Base-by-base conservation (phyloP, 176 grass and related monocot genomes). In the Miscanthus lutarioriparius region DNA sequence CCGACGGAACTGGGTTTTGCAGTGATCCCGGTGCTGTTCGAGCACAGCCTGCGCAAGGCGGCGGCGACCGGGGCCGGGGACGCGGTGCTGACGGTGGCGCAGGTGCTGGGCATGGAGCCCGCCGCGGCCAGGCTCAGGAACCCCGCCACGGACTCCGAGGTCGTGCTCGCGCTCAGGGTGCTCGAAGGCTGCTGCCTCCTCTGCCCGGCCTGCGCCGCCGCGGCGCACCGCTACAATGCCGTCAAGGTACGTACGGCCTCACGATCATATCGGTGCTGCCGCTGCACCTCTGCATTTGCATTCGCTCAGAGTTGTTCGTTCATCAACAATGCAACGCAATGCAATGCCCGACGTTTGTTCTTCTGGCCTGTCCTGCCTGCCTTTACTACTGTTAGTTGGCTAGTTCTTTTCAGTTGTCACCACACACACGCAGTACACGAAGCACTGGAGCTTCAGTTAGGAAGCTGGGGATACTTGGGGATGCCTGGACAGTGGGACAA, bases 141-240 rank as follows among this genome's bases (percentile, higher is more conserved):
- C 87, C 87, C 87, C 40, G 85, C 87, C 48, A 79, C 91, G 7
- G 80, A 90, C 72, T 90, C 88, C 23, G 88, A 90, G 83, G 54
- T 88, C 20, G 77, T 45, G 79, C 91, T 93, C 26, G 88, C 91
- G 61, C 73, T 93, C 59, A 85, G 91, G 83, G 91, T 87, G 37
- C 80, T 90, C 35, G 78, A 93, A 69, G 91, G 84, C 2, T 93
- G 84, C 70, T 93, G 91, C 84, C 88, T 90, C 30, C 88, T 93
- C 69, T 87, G 66, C 84, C 80, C 41, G n/a, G 72, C 70, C 70
- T 93, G 88, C 43, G 77, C 81, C 51, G 85, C 82, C 17, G 41
- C 72, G 5, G 91, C 85, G 39, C 88, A 93, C 30, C 88, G 87
- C 7, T 68, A 90, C 76, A 33, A 87, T 65, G 84, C 91, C n/a